These are phyloP conservation scores for Ganoderma multipileum DNA, from an alignment of 1,284 basidiomycete species.

Conservation along the genomic window DNA sequence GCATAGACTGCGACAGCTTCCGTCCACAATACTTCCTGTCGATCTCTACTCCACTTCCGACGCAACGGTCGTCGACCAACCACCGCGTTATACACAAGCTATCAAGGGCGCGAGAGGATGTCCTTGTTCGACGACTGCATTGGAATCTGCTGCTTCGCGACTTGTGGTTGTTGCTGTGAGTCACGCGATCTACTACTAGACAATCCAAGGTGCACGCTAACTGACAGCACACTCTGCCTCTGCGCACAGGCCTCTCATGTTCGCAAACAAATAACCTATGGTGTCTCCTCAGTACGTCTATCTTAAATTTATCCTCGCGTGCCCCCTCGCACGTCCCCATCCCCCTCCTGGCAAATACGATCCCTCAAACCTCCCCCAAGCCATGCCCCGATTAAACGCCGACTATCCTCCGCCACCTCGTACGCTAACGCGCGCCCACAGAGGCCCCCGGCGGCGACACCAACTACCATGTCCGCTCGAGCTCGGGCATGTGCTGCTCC, in stretches of 20 bases:
- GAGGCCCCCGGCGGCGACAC: background rate
- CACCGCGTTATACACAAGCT: background rate
- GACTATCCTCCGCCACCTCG: background rate
- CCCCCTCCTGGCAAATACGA: background rate
- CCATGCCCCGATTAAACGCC: background rate
- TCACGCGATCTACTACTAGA: background rate
- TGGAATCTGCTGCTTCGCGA: constrained; percentile 11
- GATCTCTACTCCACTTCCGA: constrained; percentile 1
- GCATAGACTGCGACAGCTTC: constrained; percentile 17
- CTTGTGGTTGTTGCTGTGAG: constrained; percentile 26
- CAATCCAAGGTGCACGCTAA: background rate
- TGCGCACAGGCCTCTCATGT: constrained; percentile 15
- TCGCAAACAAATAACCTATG: constrained; percentile 21
- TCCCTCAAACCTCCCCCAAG: background rate
- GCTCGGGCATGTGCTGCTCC: constrained; percentile 20
- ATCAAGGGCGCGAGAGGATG: constrained; percentile 9
- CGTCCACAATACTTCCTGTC: background rate
- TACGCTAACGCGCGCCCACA: background rate
- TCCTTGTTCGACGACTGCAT: constrained; percentile 20
- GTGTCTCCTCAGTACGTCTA: constrained; percentile 28
- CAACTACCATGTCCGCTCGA: constrained; percentile 7
- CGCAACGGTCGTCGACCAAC: background rate
- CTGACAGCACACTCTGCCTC: background rate
- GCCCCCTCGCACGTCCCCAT: background rate
- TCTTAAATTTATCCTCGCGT: background rate